A percentile compares a stretch with the other conserved stretches of the same genome.
These are phyloP conservation scores for Russula lepida DNA, from an alignment of 768 basidiomycete species.

Conservation along the genomic window DNA sequence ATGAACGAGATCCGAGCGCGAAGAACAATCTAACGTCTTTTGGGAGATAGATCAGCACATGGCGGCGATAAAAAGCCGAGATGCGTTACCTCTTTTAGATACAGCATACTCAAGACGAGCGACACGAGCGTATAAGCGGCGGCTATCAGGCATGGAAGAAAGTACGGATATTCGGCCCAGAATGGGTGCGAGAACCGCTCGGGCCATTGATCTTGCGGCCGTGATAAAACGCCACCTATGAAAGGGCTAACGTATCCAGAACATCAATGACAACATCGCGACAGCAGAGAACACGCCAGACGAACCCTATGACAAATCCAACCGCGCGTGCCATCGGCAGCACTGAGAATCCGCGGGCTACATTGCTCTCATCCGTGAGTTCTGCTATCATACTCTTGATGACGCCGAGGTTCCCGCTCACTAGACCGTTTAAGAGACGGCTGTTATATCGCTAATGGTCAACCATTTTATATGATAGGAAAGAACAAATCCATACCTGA, in stretches of 20 bases:
- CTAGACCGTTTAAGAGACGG: neutral
- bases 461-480: no score
- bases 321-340: conserved; percentile 26
- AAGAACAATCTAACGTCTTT: neutral
- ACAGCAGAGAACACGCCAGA: neutral
- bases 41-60: neutral
- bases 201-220: conserved; percentile 23
- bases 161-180: conserved; percentile 24
- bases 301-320: conserved; percentile 9
- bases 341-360: conserved; percentile 33
- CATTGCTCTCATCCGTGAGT: conserved; percentile 53
- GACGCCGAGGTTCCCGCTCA: conserved; percentile 2
- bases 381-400: conserved; percentile 42
- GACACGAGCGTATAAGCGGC: neutral
- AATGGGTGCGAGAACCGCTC: conserved; percentile 18
- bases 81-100: conserved; percentile 9
- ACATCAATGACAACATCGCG: neutral
- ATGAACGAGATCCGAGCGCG: neutral
- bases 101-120: neutral
- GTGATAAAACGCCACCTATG: conserved; percentile 22
- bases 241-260: conserved; percentile 8
- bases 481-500: conserved; percentile 22
- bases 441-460: neutral
- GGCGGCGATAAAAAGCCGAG: neutral
- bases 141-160: conserved; percentile 20